phyloP scores from a whole-genome alignment of 2,329 filamentous ascomycete genomes.

The Teratosphaeria nubilosa region DNA sequence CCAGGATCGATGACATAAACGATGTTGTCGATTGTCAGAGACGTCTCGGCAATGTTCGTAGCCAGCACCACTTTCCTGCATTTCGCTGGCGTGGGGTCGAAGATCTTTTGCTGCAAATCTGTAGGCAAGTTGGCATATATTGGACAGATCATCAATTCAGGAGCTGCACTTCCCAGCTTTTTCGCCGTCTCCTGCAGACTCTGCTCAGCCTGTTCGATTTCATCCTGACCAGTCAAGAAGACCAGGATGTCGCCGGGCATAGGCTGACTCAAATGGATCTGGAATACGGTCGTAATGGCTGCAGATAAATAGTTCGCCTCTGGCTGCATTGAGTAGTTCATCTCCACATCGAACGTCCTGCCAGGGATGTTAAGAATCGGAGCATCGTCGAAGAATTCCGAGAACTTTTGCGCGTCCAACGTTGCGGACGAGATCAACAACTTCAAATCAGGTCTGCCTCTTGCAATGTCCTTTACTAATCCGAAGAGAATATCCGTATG shows the following conservation, averaged over 20 bases:
- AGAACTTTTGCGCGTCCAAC: slow-evolving; percentile 87
- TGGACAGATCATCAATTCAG: slow-evolving; percentile 80
- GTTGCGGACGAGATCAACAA: slow-evolving; percentile 89
- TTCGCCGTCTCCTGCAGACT: slow-evolving; percentile 76
- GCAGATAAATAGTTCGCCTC: slow-evolving; percentile 91
- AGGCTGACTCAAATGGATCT: slow-evolving; percentile 81
- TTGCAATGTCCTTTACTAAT: slow-evolving; percentile 77
- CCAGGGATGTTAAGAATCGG: slow-evolving; percentile 95
- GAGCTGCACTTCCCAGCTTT: slow-evolving; percentile 75
- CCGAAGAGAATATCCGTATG: slow-evolving; percentile 84
- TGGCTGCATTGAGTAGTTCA: slow-evolving; percentile 80
- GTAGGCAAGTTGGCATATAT: slow-evolving; percentile 92
- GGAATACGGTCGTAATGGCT: slow-evolving; percentile 85
- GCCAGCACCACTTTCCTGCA: slow-evolving; percentile 86
- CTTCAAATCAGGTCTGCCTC: slow-evolving; percentile 75
- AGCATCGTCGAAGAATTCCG: slow-evolving; percentile 80
- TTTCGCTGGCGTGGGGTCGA: slow-evolving; percentile 78
- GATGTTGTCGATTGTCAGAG: slow-evolving; percentile 89
- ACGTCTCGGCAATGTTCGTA: slow-evolving; percentile 95
- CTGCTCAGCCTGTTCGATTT: slow-evolving; percentile 81
- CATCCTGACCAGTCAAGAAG: slow-evolving; percentile 91
- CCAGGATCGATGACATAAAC: slow-evolving; percentile 93
- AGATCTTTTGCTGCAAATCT: slow-evolving; percentile 85
- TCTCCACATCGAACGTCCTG: slow-evolving; percentile 77
- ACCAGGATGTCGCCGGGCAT: slow-evolving; percentile 77